Evolutionary conservation across 768 basidiomycete genomes (phyloP), one percentile per base, ranked within the genome.

Genomic region (Leccinum arenicola): DNA sequence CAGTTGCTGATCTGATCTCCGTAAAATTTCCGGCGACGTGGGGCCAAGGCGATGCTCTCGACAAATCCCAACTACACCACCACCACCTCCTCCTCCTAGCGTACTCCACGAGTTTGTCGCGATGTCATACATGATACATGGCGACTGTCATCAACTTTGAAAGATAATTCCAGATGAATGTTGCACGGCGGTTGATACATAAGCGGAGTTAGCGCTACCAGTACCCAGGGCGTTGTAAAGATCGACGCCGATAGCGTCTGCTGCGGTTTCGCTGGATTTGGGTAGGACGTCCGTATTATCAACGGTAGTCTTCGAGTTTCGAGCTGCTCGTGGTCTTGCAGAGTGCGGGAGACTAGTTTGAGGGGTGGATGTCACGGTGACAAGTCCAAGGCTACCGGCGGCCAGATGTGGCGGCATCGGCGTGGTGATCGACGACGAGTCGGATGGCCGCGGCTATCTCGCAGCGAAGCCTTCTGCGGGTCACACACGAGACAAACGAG

Each of bases 11-110:
- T 10, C 77, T 62, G 7, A 82, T 62, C 62, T 75, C 70, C 2
- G 87, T 85, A 72, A 96, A 96, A 70, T 86, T 89, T 14, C 95
- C 95, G 1, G 83, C 82, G 3, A 91, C 80, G 45, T 86, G 78
- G 11, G 19, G 73, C 68, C 29, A 86, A 61, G 21, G 75, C 75
- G 21, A 99, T 75, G 35, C 78, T 81, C 6, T 80, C 75, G 17
- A 98, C 93, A 3, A 67, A 27, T 64, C 1, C 94, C 94, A 58
- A 95, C 78, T 9, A 96, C 78, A 40, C 95, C 95, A 56, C 82
- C 87, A 27, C 25, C 25, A 27, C 25, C 25, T 1, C 25, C 25
- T 27, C 25, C 25, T 7, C 77, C 82, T 3, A 97, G 75, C 1
- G 88, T 58, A 14, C 72, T 74, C 95, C 95, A 98, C 11, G 79